Percentiles rank a stretch among this genome's conserved stretches.
These are phyloP conservation scores for Cyberlindnera mycetangii DNA, from an alignment of 805 yeast species.

Conservation along the genomic window DNA sequence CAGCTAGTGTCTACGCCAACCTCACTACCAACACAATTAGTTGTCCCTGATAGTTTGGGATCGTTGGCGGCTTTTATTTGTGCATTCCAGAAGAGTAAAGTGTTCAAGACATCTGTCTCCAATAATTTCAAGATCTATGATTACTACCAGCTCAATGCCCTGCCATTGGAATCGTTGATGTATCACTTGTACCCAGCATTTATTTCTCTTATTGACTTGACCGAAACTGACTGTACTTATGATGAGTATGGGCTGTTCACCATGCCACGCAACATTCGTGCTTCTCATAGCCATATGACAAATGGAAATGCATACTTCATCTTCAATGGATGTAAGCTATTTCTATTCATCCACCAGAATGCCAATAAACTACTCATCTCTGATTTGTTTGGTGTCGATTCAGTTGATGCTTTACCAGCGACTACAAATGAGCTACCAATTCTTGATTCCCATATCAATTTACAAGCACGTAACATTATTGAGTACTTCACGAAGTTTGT, in stretches of 20 bases:
- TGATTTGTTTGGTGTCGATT: constrained; percentile 70
- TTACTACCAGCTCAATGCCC: constrained; percentile 46
- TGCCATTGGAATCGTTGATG: constrained; percentile 54
- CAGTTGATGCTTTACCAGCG: constrained; percentile 28
- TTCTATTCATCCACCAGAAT: constrained; percentile 66
- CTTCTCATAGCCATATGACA: constrained; percentile 40
- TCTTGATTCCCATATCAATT: constrained; percentile 64
- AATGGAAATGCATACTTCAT: constrained; percentile 76
- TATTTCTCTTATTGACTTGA: constrained; percentile 64
- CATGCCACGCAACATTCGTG: constrained; percentile 49
- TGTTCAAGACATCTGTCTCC: constrained; percentile 44
- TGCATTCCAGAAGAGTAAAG: constrained; percentile 65
- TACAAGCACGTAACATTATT: constrained; percentile 63
- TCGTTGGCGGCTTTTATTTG: constrained; percentile 66
- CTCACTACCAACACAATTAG: constrained; percentile 56
- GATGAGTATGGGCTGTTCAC: constrained; percentile 41
- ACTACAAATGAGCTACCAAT: constrained; percentile 57
- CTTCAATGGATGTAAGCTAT: constrained; percentile 61
- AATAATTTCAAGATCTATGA: constrained; percentile 65
- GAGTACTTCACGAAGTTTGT: constrained; percentile 47
- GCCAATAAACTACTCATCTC: constrained; percentile 63
- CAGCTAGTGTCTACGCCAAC: constrained; percentile 40
- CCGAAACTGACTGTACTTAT: constrained; percentile 52
- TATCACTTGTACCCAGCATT: constrained; percentile 78
- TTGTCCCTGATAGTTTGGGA: constrained; percentile 78